phyloP scores from a whole-genome alignment of 352 stramenopile species.

The Hyaloperonospora brassicae region DNA sequence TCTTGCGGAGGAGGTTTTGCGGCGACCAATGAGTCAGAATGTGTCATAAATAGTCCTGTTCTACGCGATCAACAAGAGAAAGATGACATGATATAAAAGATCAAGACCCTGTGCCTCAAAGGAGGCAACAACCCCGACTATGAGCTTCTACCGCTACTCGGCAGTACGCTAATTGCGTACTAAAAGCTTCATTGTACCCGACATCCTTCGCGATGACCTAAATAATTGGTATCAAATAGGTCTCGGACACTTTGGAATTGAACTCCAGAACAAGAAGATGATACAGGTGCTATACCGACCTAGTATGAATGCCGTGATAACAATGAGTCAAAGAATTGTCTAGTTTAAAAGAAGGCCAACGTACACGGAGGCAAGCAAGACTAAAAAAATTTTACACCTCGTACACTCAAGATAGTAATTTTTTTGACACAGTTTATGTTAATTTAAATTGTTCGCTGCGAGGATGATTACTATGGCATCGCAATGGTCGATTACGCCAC shows the following conservation, averaged over 20 bases:
- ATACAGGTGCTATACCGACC: no score
- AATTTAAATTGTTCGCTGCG: no score
- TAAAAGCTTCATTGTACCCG: not conserved
- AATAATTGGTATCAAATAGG: no score
- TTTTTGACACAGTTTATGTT: no score
- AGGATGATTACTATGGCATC: no score
- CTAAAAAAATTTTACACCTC: not conserved
- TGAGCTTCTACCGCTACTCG: constrained; percentile 4
- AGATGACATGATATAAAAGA: constrained; percentile 1
- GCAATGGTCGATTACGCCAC: no score
- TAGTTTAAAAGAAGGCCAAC: constrained; percentile 1
- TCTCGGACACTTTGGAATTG: no score
- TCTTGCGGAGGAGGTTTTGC: no score
- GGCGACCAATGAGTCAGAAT: not conserved
- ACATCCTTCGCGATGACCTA: no score
- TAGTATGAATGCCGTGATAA: constrained; percentile 1
- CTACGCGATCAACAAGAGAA: constrained; percentile 5
- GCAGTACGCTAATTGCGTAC: not conserved
- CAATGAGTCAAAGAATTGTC: not conserved
- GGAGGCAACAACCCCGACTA: constrained; percentile 13
- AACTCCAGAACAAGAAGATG: no score
- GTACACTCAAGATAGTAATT: no score
- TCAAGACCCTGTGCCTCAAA: constrained; percentile 2
- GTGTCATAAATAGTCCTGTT: constrained; percentile 6
- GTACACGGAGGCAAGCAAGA: not conserved